A percentile compares a stretch with the other conserved stretches of the same genome.
Evolutionary conservation across 129 eudicot species (phyloP).

Genomic region (Kitagawia praeruptora): DNA sequence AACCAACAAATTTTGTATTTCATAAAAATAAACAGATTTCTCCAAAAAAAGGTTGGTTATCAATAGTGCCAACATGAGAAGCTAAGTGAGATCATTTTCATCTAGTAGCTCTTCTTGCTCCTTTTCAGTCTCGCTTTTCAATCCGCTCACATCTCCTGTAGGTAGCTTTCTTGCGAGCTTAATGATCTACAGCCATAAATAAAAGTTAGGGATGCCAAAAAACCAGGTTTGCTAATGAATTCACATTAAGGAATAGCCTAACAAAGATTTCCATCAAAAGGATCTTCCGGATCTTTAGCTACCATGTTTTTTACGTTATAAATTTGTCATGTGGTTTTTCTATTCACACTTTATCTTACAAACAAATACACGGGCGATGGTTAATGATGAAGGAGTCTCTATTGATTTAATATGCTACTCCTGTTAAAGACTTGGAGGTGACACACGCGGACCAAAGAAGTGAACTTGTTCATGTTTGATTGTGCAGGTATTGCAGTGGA

Average conservation of each 20-base stretch:
- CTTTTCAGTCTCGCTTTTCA: conserved; percentile 27
- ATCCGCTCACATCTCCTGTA: conserved; percentile 57
- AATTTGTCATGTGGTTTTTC: neutral
- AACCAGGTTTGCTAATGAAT: neutral
- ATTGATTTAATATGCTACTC: neutral
- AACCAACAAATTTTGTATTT: neutral
- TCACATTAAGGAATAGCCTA: neutral
- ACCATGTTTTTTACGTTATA: neutral
- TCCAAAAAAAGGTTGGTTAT: conserved; percentile 1
- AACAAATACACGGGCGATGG: neutral
- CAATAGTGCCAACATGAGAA: conserved; percentile 1
- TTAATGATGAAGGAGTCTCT: neutral
- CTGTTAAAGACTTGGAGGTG: neutral
- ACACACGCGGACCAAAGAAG: neutral
- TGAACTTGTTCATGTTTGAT: neutral
- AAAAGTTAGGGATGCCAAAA: conserved; percentile 3
- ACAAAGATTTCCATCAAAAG: neutral
- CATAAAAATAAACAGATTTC: neutral
- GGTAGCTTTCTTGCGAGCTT: conserved; percentile 91
- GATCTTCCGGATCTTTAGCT: neutral
- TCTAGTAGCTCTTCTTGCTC: conserved; percentile 59
- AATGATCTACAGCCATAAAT: conserved; percentile 47
- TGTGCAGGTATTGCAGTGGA: neutral
- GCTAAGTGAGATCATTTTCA: conserved; percentile 85
- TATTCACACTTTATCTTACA: neutral